phyloP scores from a whole-genome alignment of 2,329 filamentous ascomycete species.

The Hortaea sp. region DNA sequence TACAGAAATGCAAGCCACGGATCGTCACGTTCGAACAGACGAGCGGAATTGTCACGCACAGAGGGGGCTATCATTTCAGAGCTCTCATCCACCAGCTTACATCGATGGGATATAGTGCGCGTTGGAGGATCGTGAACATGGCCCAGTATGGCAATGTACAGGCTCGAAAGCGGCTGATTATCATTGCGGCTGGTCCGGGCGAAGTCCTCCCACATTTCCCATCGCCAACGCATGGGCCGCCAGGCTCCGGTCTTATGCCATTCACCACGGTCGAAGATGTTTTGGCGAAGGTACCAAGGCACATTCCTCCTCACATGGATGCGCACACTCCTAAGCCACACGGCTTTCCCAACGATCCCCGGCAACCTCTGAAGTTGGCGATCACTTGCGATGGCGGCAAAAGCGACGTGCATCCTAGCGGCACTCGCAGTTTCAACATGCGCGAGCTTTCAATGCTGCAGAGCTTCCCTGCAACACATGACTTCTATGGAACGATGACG shows the following conservation, averaged over 20 bases:
- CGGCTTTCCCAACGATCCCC: slow-evolving; percentile 32
- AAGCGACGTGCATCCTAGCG: slow-evolving; percentile 55
- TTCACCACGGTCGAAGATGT: too few relatives aligned
- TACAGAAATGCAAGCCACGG: slow-evolving; percentile 38
- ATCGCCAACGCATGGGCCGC: too few relatives aligned
- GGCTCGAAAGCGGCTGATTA: slow-evolving; percentile 36
- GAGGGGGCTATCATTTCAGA: slow-evolving; percentile 41
- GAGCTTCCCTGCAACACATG: slow-evolving; percentile 54
- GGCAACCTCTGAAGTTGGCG: slow-evolving; percentile 42
- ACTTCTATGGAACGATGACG: slow-evolving; percentile 35
- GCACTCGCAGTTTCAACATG: slow-evolving; percentile 51
- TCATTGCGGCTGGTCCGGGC: too few relatives aligned
- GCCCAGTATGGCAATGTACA: slow-evolving; percentile 43
- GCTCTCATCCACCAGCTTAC: slow-evolving; percentile 56
- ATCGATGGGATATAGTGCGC: slow-evolving; percentile 54
- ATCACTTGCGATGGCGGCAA: slow-evolving; percentile 55
- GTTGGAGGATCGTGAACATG: slow-evolving; percentile 53
- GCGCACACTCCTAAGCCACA: too few relatives aligned
- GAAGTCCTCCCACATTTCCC: too few relatives aligned
- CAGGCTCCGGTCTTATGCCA: too few relatives aligned
- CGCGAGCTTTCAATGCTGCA: slow-evolving; percentile 61
- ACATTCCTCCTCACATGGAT: too few relatives aligned
- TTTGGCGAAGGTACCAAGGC: too few relatives aligned
- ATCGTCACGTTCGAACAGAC: slow-evolving; percentile 74
- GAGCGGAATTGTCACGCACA: slow-evolving; percentile 46